Conservation (phyloP, 2,329 filamentous ascomycete genomes). For the Microsporum ferrugineum region DNA sequence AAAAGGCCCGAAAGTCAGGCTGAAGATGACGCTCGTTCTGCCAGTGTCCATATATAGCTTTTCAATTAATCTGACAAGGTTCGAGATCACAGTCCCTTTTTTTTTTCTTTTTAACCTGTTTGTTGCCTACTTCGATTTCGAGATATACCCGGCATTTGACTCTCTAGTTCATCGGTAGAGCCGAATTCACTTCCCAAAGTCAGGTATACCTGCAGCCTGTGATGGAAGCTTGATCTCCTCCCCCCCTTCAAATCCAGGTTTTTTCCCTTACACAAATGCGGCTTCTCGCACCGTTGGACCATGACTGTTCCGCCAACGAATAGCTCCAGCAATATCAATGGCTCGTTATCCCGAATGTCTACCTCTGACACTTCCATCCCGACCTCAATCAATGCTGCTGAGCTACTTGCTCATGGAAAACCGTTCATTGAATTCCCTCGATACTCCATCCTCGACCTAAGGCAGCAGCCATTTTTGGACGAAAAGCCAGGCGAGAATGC, state of each 20-base stretch:
- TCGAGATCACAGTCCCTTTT: background rate
- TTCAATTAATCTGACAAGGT: slow-evolving; percentile 1
- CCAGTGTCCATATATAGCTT: background rate
- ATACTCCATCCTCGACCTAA: slow-evolving; percentile 22
- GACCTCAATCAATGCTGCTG: slow-evolving; percentile 9
- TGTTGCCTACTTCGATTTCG: background rate
- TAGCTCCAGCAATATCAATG: background rate
- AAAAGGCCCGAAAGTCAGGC: background rate
- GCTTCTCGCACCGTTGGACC: background rate
- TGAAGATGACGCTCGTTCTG: background rate
- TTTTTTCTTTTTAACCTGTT: background rate
- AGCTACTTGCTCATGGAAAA: slow-evolving; percentile 20
- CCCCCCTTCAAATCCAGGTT: background rate
- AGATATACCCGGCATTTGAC: background rate
- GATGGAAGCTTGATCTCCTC: background rate
- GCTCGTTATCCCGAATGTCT: background rate
- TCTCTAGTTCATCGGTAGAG: background rate
- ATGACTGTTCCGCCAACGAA: slow-evolving; percentile 6
- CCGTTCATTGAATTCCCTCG: slow-evolving; percentile 24
- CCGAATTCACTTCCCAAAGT: background rate
- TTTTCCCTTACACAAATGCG: background rate
- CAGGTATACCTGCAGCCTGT: background rate
- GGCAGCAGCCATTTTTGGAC: background rate
- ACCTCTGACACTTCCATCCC: slow-evolving; percentile 1
- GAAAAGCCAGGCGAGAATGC: background rate